Conservation (phyloP, 768 basidiomycete species). For the Phylloporus scabripes region DNA sequence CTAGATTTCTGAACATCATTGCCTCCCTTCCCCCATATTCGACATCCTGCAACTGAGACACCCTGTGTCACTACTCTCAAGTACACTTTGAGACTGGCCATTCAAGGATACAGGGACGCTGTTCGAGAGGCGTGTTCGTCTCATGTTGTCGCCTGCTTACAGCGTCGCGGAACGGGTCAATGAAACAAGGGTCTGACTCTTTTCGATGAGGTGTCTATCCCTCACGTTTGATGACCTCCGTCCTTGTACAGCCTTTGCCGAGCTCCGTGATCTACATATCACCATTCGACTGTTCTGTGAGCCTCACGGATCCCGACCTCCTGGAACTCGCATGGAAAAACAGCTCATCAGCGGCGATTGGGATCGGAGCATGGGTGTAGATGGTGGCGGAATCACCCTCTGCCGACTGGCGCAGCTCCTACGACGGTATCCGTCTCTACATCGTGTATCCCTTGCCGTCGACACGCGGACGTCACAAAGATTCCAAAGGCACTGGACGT, state of each 20-base stretch:
- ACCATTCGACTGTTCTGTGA: neutral
- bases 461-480: neutral
- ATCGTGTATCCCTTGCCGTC: neutral
- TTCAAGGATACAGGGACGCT: neutral
- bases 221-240: neutral
- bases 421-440: neutral
- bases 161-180: too few relatives aligned
- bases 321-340: neutral
- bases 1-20: neutral
- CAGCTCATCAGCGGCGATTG: neutral
- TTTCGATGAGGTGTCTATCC: too few relatives aligned
- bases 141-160: neutral
- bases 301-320: neutral
- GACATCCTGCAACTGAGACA: neutral
- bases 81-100: neutral
- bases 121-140: neutral
- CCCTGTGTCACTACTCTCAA: neutral
- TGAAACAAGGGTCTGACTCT: too few relatives aligned
- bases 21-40: neutral
- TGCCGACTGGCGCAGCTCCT: neutral
- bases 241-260: neutral
- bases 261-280: neutral
- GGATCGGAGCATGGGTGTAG: neutral
- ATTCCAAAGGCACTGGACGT: too few relatives aligned
- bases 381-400: neutral